Base-by-base conservation (phyloP, 495 filamentous ascomycete species). In the Lasiosphaeriaceae sp. region DNA sequence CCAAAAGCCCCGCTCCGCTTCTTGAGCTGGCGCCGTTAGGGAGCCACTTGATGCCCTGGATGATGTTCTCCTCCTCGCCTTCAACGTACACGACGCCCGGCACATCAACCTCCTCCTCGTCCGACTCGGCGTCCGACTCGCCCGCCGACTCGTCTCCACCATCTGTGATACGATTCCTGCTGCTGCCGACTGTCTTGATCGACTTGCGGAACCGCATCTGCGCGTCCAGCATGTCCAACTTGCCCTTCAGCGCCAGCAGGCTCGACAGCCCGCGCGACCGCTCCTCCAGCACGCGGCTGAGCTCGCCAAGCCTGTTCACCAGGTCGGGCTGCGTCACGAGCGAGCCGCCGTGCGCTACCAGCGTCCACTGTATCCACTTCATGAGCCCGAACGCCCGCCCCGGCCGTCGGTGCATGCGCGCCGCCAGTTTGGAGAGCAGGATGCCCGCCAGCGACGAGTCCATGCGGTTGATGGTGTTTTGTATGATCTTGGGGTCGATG, bases 361-460 rank as follows among this genome's bases (percentile, higher is more conserved):
- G 79, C 1, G 90, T 93, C 90, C 91, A 96, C 72, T 97, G 90
- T 45, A 97, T 87, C 94, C 94, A 98, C 16, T 88, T 82, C 77
- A 96, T 92, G n/a, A 98, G 83, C 59, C 83, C 88, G 26, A 90
- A 90, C 16, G 94, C 92, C 51, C 94, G 84, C 22, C 92, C 94
- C 5, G 94, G 94, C 20, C 90, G 82, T 57, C 88, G 83, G 63
- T 96, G 87, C 69, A 98, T 83, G 60, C 91, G 84, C 65, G 95
- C 88, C 12, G 94, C 90, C 31, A 98, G 82, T 63, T 87, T 89
- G 66, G 88, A 83, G 47, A 97, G 81, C 23, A 98, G 80, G 12
- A 72, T 81, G 14, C 84, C 82, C 6, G 91, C 92, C 37, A 96
- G 83, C 1, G 84, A 79, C 11, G 94, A 95, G 60, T 92, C 90